Percentiles rank a stretch among this genome's conserved stretches.
Conservation (phyloP, 2,329 filamentous ascomycete genomes). For the Boeremia exigua region DNA sequence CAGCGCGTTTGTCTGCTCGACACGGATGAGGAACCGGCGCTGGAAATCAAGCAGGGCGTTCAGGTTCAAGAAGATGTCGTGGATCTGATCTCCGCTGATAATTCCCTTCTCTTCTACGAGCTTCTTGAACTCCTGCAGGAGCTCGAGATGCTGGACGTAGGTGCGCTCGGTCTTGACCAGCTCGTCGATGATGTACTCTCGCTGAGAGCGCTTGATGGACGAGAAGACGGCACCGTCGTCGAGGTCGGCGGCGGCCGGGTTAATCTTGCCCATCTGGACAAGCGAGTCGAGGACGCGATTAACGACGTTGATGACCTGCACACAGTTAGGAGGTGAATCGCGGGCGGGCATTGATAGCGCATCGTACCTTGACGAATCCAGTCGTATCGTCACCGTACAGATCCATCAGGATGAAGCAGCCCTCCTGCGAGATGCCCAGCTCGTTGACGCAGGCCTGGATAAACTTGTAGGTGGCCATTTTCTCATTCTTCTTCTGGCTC, state of each 20-base stretch:
- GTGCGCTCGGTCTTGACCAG: conserved; percentile 94
- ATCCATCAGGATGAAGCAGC: conserved; percentile 92
- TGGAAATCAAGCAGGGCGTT: conserved; percentile 96
- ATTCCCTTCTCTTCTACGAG: conserved; percentile 85
- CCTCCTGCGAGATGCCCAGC: conserved; percentile 76
- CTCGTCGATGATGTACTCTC: conserved; percentile 90
- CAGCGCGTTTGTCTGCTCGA: conserved; percentile 92
- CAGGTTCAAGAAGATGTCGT: conserved; percentile 95
- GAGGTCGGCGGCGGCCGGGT: conserved; percentile 50
- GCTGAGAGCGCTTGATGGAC: conserved; percentile 68
- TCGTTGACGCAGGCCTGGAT: conserved; percentile 86
- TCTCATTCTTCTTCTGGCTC: conserved; percentile 71
- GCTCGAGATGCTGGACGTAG: conserved; percentile 96
- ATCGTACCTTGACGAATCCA: conserved; percentile 85
- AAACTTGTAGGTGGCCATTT: conserved; percentile 91
- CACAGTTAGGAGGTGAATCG: conserved; percentile 16
- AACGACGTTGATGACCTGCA: conserved; percentile 83
- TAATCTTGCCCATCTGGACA: conserved; percentile 75
- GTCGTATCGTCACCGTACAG: conserved; percentile 93
- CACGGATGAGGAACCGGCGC: conserved; percentile 89
- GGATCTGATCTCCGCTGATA: conserved; percentile 86
- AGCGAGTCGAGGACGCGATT: conserved; percentile 90
- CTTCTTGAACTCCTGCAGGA: conserved; percentile 90
- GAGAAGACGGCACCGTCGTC: conserved; percentile 55
- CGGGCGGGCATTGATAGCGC: neutral